Conservation (phyloP, 2,329 filamentous ascomycete genomes). For the Alternaria arbusti region DNA sequence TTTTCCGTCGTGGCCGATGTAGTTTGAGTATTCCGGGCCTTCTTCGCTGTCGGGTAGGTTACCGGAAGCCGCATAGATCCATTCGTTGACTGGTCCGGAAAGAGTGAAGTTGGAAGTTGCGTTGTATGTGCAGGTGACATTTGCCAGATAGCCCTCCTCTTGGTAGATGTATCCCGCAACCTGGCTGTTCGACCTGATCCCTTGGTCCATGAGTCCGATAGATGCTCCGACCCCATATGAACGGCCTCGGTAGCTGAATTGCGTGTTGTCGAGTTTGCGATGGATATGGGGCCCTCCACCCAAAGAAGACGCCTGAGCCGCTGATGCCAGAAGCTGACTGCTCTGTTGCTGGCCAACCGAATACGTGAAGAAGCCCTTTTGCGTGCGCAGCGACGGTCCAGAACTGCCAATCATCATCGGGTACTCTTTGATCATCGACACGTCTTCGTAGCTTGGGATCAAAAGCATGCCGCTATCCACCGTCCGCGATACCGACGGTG, state of each 20-base stretch:
- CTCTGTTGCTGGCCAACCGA: conserved; percentile 33
- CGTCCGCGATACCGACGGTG: conserved; percentile 28
- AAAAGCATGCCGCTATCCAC: conserved; percentile 22
- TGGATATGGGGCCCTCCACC: conserved; percentile 21
- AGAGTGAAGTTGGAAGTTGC: conserved; percentile 39
- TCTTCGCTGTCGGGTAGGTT: conserved; percentile 33
- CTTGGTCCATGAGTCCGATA: conserved; percentile 33
- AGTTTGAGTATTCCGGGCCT: conserved; percentile 36
- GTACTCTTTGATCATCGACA: conserved; percentile 36
- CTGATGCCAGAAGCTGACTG: conserved; percentile 30
- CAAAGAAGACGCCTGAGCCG: conserved; percentile 30
- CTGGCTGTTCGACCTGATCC: conserved; percentile 21
- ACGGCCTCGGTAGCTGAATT: conserved; percentile 41
- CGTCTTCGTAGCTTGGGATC: conserved; percentile 32
- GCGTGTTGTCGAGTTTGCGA: conserved; percentile 37
- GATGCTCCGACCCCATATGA: conserved; percentile 54
- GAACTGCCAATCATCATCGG: conserved; percentile 32
- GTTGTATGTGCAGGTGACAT: conserved; percentile 49
- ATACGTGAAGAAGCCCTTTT: conserved; percentile 37
- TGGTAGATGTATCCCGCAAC: conserved; percentile 41
- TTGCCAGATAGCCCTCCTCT: conserved; percentile 43
- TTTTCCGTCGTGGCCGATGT: conserved; percentile 35
- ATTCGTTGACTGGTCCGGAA: conserved; percentile 25
- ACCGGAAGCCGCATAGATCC: conserved; percentile 32
- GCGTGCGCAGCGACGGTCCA: conserved; percentile 29